Evolutionary conservation across 1,139 yeast genomes (phyloP).

Genomic region (Saccharomyces hybrid): DNA sequence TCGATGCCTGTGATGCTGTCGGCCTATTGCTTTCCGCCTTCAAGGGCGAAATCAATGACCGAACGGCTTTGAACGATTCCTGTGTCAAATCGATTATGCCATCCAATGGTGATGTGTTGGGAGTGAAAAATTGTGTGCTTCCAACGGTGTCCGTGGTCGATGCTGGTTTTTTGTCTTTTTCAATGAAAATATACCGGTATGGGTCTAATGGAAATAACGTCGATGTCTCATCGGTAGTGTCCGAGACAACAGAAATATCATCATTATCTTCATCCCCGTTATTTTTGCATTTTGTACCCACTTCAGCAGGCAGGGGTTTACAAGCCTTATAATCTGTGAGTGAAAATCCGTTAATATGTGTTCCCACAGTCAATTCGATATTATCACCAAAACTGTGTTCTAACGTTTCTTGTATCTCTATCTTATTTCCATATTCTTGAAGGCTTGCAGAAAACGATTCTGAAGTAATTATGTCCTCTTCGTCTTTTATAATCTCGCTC

Average conservation of each 20-base stretch:
- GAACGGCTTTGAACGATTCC: slow-evolving; percentile 25
- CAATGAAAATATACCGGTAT: neutral
- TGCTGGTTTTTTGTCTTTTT: neutral
- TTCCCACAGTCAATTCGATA: slow-evolving; percentile 2
- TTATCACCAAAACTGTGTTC: neutral
- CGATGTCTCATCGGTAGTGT: slow-evolving; percentile 16
- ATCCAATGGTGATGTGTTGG: slow-evolving; percentile 8
- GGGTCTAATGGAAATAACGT: slow-evolving; percentile 6
- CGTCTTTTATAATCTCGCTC: slow-evolving; percentile 2
- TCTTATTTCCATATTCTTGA: neutral
- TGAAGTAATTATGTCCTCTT: neutral
- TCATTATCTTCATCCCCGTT: slow-evolving; percentile 4
- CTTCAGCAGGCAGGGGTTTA: neutral
- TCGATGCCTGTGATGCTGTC: neutral
- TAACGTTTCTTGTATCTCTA: neutral
- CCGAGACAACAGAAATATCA: slow-evolving; percentile 6
- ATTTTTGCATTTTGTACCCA: slow-evolving; percentile 2
- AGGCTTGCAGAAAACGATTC: neutral
- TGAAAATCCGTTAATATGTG: neutral
- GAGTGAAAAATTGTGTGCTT: slow-evolving; percentile 8
- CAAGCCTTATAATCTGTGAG: neutral
- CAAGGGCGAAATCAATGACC: slow-evolving; percentile 25
- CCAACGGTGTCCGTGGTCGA: neutral
- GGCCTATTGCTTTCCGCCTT: slow-evolving; percentile 9
- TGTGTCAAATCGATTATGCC: slow-evolving; percentile 25